Base-by-base conservation (phyloP, 1,139 yeast genomes). In the Geotrichum macrosporum region DNA sequence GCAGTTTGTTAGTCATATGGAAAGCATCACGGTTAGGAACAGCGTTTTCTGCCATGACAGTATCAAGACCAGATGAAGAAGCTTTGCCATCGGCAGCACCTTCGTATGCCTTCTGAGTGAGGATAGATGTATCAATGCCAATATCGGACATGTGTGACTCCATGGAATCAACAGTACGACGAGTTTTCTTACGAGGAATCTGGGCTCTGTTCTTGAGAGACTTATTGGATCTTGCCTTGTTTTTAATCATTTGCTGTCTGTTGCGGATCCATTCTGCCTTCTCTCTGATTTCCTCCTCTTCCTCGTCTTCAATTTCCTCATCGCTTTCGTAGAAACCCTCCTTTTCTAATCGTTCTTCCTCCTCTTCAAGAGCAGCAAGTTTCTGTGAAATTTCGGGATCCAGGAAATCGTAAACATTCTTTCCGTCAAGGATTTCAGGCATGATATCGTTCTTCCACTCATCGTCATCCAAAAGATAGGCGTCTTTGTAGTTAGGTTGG, bases 401-500 rank as follows among this genome's bases (percentile, higher is more conserved):
- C 68, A 94, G 77, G 81, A 84, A 92, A 69, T 92, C 99, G 70
- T 89, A 89, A 51, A 92, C 96, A 67, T 92, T 92, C 74, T 82
- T 84, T 70, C 99, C 99, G 61, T 92, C 89, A 66, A 92, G 73
- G 48, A 92, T 76, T 73, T 92, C 99, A 21, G 99, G 99, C 88
- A 94, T 88, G 55, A 83, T 77, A 67, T 92, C 99, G 56, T 87
- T 79, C 77, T 92, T 92, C 99, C 99, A 92, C 54, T 86, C 94
- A 41, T 89, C 97, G 63, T 94, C 94, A 57, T 92, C 98, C 58
- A 92, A 75, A 53, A 92, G 61, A 70, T 92, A 92, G 60, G 83
- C 84, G 61, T 89, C 97, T 69, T 88, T 86, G 71, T 89, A 76
- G 72, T 94, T 87, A 62, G 92, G 80, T 71, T 88, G 92, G 75